Evolutionary conservation across 129 eudicot genomes (phyloP), one percentile per base, ranked within the genome.

Genomic region (Tagetes patula): DNA sequence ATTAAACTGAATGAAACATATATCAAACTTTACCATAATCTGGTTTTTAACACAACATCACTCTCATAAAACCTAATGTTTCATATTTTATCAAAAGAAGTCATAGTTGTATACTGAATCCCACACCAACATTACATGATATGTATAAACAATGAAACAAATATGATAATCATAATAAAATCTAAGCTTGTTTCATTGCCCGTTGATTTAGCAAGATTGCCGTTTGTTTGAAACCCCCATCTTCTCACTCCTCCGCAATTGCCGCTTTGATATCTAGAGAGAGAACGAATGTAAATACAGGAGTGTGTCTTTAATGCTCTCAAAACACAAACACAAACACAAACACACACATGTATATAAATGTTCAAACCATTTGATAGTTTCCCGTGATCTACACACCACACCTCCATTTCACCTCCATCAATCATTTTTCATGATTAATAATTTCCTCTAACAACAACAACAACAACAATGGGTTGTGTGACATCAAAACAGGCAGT

Each of bases 401-500:
- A 71, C 38, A 1, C 20, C 49, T 27, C 33, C 61, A 48, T 49
- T 50, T 14, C 41, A 53, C 54, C 36, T 13, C 8, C 46, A 61
- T 30, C 37, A 34, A 33, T 60, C 65, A 36, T 32, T 60, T 34
- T 59, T 6, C 67, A 62, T 62, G 46, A 13, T 20, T 20, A 20
- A 20, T 20, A 20, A 20, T 20, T 20, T 20, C 27, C 27, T 20
- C 27, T 20, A 20, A 20, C 27, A 20, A 20, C 27, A 20, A 20
- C 27, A 20, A 0, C 27, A 20, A 20, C 27, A 20, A 20, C 27
- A 20, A 92, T 92, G 98, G 98, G 98, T 48, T 89, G 98, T 85
- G 92, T 89, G 86, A 49, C 92, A 14, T 87, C 95, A 7, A 92
- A 92, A 79, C 95, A 89, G 72, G 83, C 95, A n/a, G 98, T 89